Evolutionary conservation across 805 yeast species (phyloP).

Genomic region (Candida succiphila): DNA sequence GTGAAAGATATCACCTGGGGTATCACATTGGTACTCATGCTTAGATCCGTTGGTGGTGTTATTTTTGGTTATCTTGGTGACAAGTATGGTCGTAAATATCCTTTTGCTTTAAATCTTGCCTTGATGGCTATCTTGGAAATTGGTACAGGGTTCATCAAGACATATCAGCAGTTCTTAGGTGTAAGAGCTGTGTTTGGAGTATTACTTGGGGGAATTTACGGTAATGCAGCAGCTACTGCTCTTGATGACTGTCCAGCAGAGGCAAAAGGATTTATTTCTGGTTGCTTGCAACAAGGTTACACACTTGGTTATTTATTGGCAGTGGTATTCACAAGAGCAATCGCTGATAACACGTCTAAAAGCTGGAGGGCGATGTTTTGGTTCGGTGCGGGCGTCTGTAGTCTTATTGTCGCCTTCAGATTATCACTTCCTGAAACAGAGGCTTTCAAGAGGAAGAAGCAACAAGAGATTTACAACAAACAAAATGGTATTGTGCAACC

Average conservation of each 20-base stretch:
- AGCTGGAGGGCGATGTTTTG: constrained; percentile 61
- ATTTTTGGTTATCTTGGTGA: constrained; percentile 54
- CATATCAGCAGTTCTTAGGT: constrained; percentile 47
- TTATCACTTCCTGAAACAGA: constrained; percentile 40
- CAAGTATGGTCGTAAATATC: constrained; percentile 52
- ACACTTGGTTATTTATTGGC: constrained; percentile 61
- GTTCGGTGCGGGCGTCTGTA: constrained; percentile 56
- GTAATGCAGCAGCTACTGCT: constrained; percentile 44
- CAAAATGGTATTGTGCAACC: constrained; percentile 21
- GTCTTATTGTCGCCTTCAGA: constrained; percentile 32
- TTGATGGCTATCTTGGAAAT: constrained; percentile 45
- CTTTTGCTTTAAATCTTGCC: constrained; percentile 34
- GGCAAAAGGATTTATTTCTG: constrained; percentile 52
- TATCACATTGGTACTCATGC: constrained; percentile 57
- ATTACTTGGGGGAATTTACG: constrained; percentile 47
- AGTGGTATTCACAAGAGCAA: constrained; percentile 55
- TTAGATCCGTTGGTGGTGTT: constrained; percentile 57
- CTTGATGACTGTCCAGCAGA: constrained; percentile 42
- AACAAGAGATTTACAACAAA: constrained; percentile 21
- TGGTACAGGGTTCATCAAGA: constrained; percentile 53
- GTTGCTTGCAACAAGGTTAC: constrained; percentile 74
- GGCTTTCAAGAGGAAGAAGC: constrained; percentile 34
- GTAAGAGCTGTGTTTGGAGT: constrained; percentile 57
- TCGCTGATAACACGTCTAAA: constrained; percentile 40
- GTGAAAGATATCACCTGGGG: constrained; percentile 55